Conservation (phyloP, 1,139 yeast species). For the Yarrowia galli region DNA sequence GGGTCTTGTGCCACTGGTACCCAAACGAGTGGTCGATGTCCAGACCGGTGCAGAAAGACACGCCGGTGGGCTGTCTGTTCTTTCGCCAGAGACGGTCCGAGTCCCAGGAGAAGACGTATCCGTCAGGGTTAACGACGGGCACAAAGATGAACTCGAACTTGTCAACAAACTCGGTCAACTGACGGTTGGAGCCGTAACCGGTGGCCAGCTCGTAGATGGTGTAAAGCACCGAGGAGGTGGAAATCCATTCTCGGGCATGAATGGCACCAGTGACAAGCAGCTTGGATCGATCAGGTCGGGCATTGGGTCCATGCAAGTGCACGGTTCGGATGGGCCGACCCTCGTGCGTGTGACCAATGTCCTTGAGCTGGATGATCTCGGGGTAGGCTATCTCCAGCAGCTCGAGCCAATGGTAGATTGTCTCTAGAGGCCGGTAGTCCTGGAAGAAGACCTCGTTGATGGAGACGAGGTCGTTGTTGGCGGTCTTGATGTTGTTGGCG, state of each 20-base stretch:
- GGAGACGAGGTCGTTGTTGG: conserved; percentile 39
- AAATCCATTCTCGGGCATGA: conserved; percentile 92
- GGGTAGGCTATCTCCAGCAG: conserved; percentile 58
- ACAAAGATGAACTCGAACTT: conserved; percentile 73
- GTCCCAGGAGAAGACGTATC: conserved; percentile 83
- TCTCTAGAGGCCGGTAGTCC: conserved; percentile 70
- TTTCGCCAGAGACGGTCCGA: conserved; percentile 87
- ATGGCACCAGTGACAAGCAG: conserved; percentile 83
- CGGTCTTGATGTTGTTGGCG: conserved; percentile 33
- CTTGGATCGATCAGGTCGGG: conserved; percentile 45
- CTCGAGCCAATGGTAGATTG: conserved; percentile 77
- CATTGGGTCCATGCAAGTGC: conserved; percentile 58
- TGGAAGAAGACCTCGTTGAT: conserved; percentile 60
- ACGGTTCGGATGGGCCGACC: conserved; percentile 73
- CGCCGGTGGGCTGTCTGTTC: conserved; percentile 77
- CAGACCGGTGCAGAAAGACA: conserved; percentile 76
- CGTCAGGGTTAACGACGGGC: conserved; percentile 91
- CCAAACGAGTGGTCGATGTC: conserved; percentile 88
- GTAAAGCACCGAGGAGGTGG: conserved; percentile 73
- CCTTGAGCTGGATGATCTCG: conserved; percentile 63
- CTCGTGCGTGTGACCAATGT: conserved; percentile 77
- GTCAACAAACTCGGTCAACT: conserved; percentile 47
- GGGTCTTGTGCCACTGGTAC: conserved; percentile 67
- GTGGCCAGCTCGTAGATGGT: conserved; percentile 63
- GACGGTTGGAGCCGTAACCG: conserved; percentile 57